Evolutionary conservation across 306 rosid species (phyloP), one percentile per base, ranked within the genome.

Genomic region (Sophora flavescens): DNA sequence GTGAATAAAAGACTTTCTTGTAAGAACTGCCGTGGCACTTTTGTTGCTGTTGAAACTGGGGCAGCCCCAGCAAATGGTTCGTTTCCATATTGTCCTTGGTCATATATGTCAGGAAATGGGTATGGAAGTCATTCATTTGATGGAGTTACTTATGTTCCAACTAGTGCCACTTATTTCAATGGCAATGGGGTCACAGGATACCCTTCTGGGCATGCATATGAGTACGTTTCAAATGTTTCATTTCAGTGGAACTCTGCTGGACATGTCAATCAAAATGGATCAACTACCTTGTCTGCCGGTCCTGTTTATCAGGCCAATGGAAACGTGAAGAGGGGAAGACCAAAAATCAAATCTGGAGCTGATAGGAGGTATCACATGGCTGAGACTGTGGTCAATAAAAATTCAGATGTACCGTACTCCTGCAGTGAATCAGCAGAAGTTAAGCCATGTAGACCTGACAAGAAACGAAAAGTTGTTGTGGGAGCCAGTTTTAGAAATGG

Each of bases 1-100:
- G 93, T 96, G 79, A 96, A 96, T 81, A 96, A 96, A 89, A 93
- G 84, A 78, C 98, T 96, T 52, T 90, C 98, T 14, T 96, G 99
- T 84, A 96, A 96, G 88, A 92, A 96, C 76, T 96, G 99, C 54
- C 96, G 99, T 8, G 96, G 98, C 10, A 79, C 89, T 78, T 96
- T 96, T 58, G 62, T 88, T 74, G 98, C 98, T 17, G 89, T 89
- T 58, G 99, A 96, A 86, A 91, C 98, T 51, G 98, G 98, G 64
- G 79, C 86, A 5, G 97, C 98, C 66, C 99, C 99, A 0, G 97
- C 91, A 51, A 96, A 73, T 72, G 99, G 99, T 70, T 89, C 99
- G 36, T 96, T 93, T 72, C 99, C 99, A 15, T 93, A 91, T 84
- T 52, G 85, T 68, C 96, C 97, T 73, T 84, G 92, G 99, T 72